phyloP scores from a whole-genome alignment of 1,284 basidiomycete species.

The Ceratobasidium sp. region DNA sequence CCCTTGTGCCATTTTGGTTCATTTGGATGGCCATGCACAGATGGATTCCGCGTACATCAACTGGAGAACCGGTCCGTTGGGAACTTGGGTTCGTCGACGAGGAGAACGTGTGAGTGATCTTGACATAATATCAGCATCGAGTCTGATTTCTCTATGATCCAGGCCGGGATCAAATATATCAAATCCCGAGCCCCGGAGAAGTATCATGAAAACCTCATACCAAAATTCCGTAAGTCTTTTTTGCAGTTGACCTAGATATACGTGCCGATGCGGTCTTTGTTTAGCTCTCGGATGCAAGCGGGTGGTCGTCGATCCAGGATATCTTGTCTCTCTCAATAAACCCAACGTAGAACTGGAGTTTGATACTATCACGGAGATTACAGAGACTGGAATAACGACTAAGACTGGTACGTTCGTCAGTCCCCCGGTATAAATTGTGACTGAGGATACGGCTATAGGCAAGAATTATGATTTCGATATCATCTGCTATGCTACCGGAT shows the following conservation, averaged over 20 bases:
- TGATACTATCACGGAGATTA: slow-evolving; percentile 61
- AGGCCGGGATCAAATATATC: slow-evolving; percentile 6
- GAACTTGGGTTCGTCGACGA: background rate
- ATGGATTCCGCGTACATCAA: slow-evolving; percentile 1
- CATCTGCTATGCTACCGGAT: slow-evolving; percentile 48
- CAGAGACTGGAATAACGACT: slow-evolving; percentile 10
- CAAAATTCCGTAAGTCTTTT: slow-evolving; percentile 12
- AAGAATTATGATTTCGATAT: slow-evolving; percentile 45
- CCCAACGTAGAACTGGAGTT: slow-evolving; percentile 68
- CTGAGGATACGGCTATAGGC: slow-evolving; percentile 6
- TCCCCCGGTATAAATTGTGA: background rate
- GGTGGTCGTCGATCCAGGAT: slow-evolving; percentile 69
- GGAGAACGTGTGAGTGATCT: background rate
- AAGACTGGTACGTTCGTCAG: slow-evolving; percentile 16
- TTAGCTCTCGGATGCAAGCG: slow-evolving; percentile 52
- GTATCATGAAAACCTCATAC: slow-evolving; percentile 33
- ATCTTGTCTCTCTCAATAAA: slow-evolving; percentile 65
- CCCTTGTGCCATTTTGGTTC: background rate
- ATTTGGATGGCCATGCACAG: background rate
- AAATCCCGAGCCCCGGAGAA: slow-evolving; percentile 19
- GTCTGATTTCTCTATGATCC: background rate
- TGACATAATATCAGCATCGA: background rate
- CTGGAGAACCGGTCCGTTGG: background rate
- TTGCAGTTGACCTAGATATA: background rate
- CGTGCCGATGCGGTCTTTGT: slow-evolving; percentile 54